A percentile compares a stretch with the other conserved stretches of the same genome.
phyloP scores from a whole-genome alignment of 2,329 filamentous ascomycete species.

The Blastomyces emzantsi region DNA sequence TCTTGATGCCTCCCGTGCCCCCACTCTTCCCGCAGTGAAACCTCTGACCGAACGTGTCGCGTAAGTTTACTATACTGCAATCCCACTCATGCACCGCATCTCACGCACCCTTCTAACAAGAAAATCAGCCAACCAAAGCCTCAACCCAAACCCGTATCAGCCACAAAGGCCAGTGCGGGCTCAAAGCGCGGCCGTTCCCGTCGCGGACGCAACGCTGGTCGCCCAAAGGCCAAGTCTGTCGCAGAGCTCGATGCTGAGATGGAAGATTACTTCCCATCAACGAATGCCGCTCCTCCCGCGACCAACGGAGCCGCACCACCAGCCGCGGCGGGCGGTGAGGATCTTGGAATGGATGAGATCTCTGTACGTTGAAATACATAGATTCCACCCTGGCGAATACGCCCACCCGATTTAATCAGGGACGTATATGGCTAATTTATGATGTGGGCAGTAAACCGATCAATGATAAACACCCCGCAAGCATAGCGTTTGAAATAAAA shows the following conservation, averaged over 20 bases:
- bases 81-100: background rate
- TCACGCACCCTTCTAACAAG: background rate
- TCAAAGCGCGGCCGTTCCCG: slow-evolving; percentile 43
- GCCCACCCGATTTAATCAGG: background rate
- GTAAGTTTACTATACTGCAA: slow-evolving; percentile 39
- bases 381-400: background rate
- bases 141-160: slow-evolving; percentile 63
- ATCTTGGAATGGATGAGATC: slow-evolving; percentile 50
- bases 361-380: slow-evolving; percentile 33
- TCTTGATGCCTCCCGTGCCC: slow-evolving; percentile 64
- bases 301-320: slow-evolving; percentile 40
- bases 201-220: slow-evolving; percentile 53
- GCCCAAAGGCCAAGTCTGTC: slow-evolving; percentile 72
- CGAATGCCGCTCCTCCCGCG: slow-evolving; percentile 33
- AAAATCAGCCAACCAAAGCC: slow-evolving; percentile 58
- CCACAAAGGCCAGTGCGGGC: slow-evolving; percentile 35
- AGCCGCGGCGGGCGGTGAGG: slow-evolving; percentile 43
- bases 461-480: background rate
- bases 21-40: slow-evolving; percentile 59
- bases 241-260: slow-evolving; percentile 97
- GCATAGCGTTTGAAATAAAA: too few relatives aligned
- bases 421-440: background rate
- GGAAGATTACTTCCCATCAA: slow-evolving; percentile 73
- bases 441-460: background rate
- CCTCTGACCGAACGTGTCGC: slow-evolving; percentile 74